phyloP scores from a whole-genome alignment of 805 yeast species.

The Starmerella vaccinii region DNA sequence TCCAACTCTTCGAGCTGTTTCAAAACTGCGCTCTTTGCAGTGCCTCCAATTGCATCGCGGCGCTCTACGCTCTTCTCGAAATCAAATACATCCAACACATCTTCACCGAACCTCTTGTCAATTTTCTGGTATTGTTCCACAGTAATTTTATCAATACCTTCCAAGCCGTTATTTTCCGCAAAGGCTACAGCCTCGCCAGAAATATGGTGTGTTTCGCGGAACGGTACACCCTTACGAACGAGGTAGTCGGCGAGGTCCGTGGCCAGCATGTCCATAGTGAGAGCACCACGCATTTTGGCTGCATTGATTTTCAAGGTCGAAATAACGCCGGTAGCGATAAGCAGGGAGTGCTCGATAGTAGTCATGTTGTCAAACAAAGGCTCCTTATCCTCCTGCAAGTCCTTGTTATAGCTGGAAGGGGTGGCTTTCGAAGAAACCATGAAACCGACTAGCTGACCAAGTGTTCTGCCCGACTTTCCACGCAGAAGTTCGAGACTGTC shows the following conservation, averaged over 20 bases:
- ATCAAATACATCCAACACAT: conserved; percentile 76
- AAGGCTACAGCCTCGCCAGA: conserved; percentile 93
- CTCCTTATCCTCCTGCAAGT: conserved; percentile 98
- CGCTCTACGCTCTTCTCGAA: conserved; percentile 93
- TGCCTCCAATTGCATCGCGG: conserved; percentile 94
- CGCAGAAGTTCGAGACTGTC: conserved; percentile 90
- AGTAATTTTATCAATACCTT: conserved; percentile 79
- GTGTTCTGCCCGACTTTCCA: conserved; percentile 95
- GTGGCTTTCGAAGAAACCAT: conserved; percentile 94
- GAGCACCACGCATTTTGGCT: conserved; percentile 71
- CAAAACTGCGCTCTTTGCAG: conserved; percentile 81
- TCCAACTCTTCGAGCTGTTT: conserved; percentile 46
- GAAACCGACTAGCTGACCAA: conserved; percentile 91
- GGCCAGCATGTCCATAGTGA: conserved; percentile 98
- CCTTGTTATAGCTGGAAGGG: conserved; percentile 96
- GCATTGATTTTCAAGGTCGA: conserved; percentile 70
- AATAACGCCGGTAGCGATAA: conserved; percentile 92
- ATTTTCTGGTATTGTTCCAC: conserved; percentile 68
- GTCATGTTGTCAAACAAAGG: conserved; percentile 86
- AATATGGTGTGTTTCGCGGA: conserved; percentile 97
- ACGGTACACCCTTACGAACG: conserved; percentile 96
- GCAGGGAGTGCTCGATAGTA: conserved; percentile 86
- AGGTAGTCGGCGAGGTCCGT: conserved; percentile 96
- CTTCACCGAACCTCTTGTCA: conserved; percentile 68
- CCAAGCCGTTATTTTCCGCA: conserved; percentile 67